Base-by-base conservation (phyloP, 1,284 basidiomycete genomes). In the Heterobasidion annosum region DNA sequence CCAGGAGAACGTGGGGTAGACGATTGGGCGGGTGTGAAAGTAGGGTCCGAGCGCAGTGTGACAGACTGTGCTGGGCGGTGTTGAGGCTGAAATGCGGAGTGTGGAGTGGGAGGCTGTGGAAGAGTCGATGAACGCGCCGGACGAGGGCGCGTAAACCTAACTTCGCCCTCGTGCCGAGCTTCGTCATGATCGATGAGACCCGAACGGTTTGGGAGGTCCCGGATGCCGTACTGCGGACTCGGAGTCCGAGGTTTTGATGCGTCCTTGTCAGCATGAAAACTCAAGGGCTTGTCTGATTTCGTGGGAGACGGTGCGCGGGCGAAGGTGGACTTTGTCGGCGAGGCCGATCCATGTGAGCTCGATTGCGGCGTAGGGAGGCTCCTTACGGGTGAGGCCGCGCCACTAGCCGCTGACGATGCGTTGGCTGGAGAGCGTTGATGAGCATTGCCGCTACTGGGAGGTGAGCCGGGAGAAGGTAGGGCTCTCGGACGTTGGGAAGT, bases 141-240 rank as follows among this genome's bases (percentile, higher is more conserved):
- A 51, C 58, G 58, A 19, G 45, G 50, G 55, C 52, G 58, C 18
- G 48, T 34, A 12, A 48, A 53, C 34, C 56, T 57, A 8, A 59
- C 57, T 32, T 60, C 60, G 33, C 52, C 51, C 54, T 54, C 53
- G 58, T 48, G 59, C 46, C 35, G 48, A 5, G 54, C 50, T 8
- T 54, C 46, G 42, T 59, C 53, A 15, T 51, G 57, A 43, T 45
- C 50, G 32, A 58, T 56, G 51, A 48, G 49, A 15, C 54, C 55
- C 32, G 56, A 59, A 33, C 62, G 61, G 18, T 51, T 44, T n/a
- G 65, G 65, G 8, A 67, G 59, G 53, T 66, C 64, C 7, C 59
- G 56, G 33, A 65, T 63, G 44, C 65, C 65, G 44, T 65, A 66
- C 40, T 65, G 61, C 6, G 69, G 68, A 45, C 67, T 68, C 15